phyloP scores from a whole-genome alignment of 2,329 filamentous ascomycete genomes.

The Colletotrichum sublineola region DNA sequence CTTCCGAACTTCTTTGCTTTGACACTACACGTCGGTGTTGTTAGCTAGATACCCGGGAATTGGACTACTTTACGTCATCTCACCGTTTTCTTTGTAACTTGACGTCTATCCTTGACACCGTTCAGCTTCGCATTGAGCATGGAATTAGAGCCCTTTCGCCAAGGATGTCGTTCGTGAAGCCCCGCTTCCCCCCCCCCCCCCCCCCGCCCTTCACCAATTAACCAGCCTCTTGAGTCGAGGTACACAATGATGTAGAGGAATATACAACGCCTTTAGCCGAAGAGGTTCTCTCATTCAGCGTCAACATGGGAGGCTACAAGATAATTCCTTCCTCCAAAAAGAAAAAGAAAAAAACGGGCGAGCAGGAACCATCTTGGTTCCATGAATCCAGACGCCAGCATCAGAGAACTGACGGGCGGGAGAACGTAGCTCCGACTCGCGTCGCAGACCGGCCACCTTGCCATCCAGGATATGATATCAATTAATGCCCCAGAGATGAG shows the following conservation, averaged over 20 bases:
- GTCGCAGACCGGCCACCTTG: constrained; percentile 1
- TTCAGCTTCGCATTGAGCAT: neutral
- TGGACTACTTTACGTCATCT: constrained; percentile 10
- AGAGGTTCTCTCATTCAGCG: neutral
- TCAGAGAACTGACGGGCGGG: neutral
- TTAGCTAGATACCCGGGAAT: constrained; percentile 30
- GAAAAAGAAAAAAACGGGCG: neutral
- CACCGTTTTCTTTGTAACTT: neutral
- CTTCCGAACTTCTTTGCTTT: constrained; percentile 3
- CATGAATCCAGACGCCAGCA: neutral
- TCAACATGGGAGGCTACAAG: no score
- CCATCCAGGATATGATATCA: constrained; percentile 29
- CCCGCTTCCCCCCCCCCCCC: no score
- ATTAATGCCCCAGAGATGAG: constrained; percentile 36
- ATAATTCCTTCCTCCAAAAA: neutral
- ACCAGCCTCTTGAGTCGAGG: constrained; percentile 5
- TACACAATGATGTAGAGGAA: neutral
- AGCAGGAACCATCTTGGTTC: neutral
- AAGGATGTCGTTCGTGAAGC: neutral
- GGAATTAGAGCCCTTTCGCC: constrained; percentile 20
- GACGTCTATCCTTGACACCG: neutral
- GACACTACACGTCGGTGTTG: constrained; percentile 5
- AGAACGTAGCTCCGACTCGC: neutral
- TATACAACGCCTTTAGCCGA: neutral
- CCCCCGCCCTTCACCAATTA: no score